Evolutionary conservation across 2,329 filamentous ascomycete genomes (phyloP), one percentile per base, ranked within the genome.

Genomic region (Dactylellina sp.): DNA sequence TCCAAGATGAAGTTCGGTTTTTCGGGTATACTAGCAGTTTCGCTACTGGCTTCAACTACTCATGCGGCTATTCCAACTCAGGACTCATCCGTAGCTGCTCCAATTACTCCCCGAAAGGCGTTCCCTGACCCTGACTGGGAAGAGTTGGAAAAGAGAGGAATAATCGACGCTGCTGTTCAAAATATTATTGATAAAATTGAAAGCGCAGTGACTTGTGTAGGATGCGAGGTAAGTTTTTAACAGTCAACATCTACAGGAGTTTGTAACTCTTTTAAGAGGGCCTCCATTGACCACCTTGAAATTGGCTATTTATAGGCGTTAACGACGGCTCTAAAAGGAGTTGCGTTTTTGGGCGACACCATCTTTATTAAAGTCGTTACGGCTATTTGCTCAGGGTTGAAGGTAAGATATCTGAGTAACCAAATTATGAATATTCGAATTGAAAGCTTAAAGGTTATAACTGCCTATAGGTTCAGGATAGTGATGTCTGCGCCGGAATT

Each of bases 61-160:
- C 42, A 32, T 3, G 60, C 68, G 22, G 32, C 52, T n/a, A 42
- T 47, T 2, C 16, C 49, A 25, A 18, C 40, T 3, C 35, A 35
- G 3, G 25, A 18, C 6, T 12, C 16, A 37, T 61, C 68, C 20
- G 46, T 59, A 0, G 47, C 68, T 14, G 68, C 68, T 47, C 59
- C 59, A 9, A 65, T 72, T 6, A 60, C 60, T 3, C 68, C 68
- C 9, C 42, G 68, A 28, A 65, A 72, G 12, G 68, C 68, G 1
- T 72, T 72, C 20, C 68, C 68, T 14, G 68, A 72, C 14, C 68
- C 68, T 24, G 46, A 72, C 40, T 44, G 24, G 37, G 68, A 72
- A 39, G 68, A 64, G 32, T 37, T 72, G 7, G 53, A 72, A 14
- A 72, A 61, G 47, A 64, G 68, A 25, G 68, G 68, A 6, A 14